These are phyloP conservation scores for Nicotiana otophora DNA, from an alignment of 257 asterid species.

Conservation along the genomic window DNA sequence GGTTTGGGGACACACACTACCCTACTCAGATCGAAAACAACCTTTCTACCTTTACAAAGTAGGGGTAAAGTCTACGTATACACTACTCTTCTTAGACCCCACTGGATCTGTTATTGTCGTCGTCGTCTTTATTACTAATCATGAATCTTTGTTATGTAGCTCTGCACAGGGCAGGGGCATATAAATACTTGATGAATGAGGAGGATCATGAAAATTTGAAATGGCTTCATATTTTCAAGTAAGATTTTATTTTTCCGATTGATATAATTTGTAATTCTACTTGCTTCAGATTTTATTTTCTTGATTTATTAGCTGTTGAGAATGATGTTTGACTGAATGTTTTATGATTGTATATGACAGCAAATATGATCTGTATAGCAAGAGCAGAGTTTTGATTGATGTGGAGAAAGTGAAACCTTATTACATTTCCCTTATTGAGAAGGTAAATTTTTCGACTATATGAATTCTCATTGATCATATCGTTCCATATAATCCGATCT, in stretches of 20 bases:
- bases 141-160: constrained; percentile 20
- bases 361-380: constrained; percentile 41
- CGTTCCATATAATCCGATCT: neutral
- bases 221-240: constrained; percentile 39
- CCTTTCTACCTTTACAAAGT: no score
- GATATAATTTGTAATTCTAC: neutral
- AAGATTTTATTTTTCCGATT: neutral
- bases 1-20: no score
- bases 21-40: no score
- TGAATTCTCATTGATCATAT: neutral
- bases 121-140: neutral
- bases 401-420: constrained; percentile 37
- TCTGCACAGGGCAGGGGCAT: constrained; percentile 32
- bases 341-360: constrained; percentile 7
- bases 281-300: neutral
- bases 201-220: constrained; percentile 37
- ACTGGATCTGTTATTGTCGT: no score
- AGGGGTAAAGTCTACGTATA: no score
- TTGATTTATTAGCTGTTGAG: neutral
- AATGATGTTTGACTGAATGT: neutral
- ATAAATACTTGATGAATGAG: constrained; percentile 35
- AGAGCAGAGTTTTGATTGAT: constrained; percentile 29
- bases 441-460: constrained; percentile 12
- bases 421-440: constrained; percentile 31
- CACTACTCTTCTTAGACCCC: no score